phyloP scores from a whole-genome alignment of 75 land plant genomes.

The Selaginella tamariscina region DNA sequence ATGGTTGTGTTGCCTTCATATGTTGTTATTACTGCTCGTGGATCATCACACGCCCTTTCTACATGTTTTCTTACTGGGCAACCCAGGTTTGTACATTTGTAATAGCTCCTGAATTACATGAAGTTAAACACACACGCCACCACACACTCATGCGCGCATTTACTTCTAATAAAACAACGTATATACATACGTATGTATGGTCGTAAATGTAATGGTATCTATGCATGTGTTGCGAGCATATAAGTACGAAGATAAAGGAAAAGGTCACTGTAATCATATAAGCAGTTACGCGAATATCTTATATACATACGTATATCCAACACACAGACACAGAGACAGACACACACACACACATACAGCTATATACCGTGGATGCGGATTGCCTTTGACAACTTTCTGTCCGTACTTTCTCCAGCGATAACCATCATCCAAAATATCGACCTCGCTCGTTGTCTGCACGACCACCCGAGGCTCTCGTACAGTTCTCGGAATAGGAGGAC shows the following conservation, averaged over 20 bases:
- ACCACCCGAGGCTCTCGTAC: not conserved
- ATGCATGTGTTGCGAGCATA: too few relatives aligned
- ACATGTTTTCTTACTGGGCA: conserved; percentile 26
- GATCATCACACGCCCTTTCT: conserved; percentile 27
- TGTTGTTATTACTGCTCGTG: conserved; percentile 23
- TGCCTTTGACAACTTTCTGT: not conserved
- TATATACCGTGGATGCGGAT: not conserved
- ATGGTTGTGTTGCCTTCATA: conserved; percentile 28
- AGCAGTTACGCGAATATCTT: too few relatives aligned
- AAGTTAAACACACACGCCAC: not conserved
- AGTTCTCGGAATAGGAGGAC: not conserved
- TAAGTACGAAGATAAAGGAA: too few relatives aligned
- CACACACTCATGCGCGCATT: too few relatives aligned
- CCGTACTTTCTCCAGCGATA: not conserved
- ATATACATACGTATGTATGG: too few relatives aligned
- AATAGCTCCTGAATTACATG: conserved; percentile 21
- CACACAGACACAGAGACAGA: too few relatives aligned
- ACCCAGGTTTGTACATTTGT: conserved; percentile 27
- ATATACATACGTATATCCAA: too few relatives aligned
- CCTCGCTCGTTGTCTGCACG: conserved; percentile 27
- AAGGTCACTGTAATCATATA: not conserved
- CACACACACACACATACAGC: too few relatives aligned
- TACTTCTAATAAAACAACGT: too few relatives aligned
- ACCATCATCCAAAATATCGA: conserved; percentile 31
- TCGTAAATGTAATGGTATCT: too few relatives aligned